Evolutionary conservation across 2,329 filamentous ascomycete genomes (phyloP).

Genomic region (Fusarium austroafricanum): DNA sequence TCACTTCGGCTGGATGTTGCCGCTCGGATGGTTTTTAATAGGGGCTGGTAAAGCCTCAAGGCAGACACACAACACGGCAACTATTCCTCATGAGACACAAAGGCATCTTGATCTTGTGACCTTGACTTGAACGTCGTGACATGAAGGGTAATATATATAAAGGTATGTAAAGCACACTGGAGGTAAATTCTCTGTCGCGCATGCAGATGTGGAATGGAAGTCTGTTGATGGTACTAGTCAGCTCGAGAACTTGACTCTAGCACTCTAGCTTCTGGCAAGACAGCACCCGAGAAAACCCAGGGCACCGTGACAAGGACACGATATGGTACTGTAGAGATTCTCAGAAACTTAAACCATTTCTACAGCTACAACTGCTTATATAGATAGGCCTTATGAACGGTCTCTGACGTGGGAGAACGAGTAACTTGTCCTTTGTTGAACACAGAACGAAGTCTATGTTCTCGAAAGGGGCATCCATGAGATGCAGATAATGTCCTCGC

Average conservation of each 20-base stretch:
- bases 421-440: neutral
- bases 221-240: neutral
- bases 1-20: neutral
- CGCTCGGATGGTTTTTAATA: neutral
- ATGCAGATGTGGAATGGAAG: no score
- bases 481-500: neutral
- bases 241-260: neutral
- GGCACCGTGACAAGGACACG: neutral
- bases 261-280: neutral
- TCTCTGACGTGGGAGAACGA: neutral
- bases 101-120: neutral
- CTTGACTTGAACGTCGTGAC: neutral
- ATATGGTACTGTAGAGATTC: neutral
- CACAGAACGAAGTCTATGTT: neutral
- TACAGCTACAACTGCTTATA: neutral
- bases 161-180: neutral
- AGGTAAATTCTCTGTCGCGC: neutral
- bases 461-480: neutral
- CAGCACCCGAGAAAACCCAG: neutral
- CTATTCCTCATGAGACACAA: neutral
- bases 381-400: no score
- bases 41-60: neutral
- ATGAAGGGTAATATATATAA: neutral
- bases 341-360: neutral
- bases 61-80: neutral